Percentiles rank a stretch among this genome's conserved stretches.
Conservation (phyloP, 208 protist genomes). For the Tetramitus jugosus region DNA sequence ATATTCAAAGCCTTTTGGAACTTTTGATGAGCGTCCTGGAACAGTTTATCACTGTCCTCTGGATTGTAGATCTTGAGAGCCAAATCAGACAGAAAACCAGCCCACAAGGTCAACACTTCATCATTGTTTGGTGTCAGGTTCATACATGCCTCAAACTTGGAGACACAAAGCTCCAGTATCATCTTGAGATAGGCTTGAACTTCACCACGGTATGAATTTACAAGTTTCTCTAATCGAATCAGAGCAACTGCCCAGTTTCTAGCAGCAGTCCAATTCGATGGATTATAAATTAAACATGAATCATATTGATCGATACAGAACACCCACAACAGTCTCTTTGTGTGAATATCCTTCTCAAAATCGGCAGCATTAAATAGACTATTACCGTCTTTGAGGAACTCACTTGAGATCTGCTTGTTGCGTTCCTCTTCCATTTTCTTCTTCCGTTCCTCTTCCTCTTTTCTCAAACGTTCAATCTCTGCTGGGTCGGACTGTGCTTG, state of each 20-base stretch:
- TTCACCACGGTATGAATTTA: not conserved
- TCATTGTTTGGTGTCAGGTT: constrained; percentile 2
- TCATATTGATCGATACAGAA: constrained; percentile 9
- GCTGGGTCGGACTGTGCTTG: not conserved
- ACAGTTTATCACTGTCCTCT: not conserved
- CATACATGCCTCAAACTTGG: not conserved
- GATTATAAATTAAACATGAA: constrained; percentile 1
- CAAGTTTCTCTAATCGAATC: constrained; percentile 14
- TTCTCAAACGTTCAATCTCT: no score
- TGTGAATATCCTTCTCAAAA: not conserved
- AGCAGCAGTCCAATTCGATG: constrained; percentile 11
- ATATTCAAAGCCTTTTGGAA: constrained; percentile 13
- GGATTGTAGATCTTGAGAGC: not conserved
- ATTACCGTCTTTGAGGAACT: not conserved
- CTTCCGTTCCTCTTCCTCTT: not conserved
- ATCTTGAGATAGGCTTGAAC: not conserved
- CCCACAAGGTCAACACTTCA: constrained; percentile 5
- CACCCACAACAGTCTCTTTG: constrained; percentile 9
- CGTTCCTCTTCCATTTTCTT: constrained; percentile 1
- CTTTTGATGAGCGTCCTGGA: not conserved
- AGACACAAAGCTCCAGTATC: not conserved
- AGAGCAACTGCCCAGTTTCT: constrained; percentile 11
- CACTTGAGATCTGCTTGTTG: not conserved
- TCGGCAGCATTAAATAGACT: not conserved
- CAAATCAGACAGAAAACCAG: not conserved